Percentiles rank a stretch among this genome's conserved stretches.
Conservation (phyloP, 2,329 filamentous ascomycete genomes). For the Talaromyces sp. region DNA sequence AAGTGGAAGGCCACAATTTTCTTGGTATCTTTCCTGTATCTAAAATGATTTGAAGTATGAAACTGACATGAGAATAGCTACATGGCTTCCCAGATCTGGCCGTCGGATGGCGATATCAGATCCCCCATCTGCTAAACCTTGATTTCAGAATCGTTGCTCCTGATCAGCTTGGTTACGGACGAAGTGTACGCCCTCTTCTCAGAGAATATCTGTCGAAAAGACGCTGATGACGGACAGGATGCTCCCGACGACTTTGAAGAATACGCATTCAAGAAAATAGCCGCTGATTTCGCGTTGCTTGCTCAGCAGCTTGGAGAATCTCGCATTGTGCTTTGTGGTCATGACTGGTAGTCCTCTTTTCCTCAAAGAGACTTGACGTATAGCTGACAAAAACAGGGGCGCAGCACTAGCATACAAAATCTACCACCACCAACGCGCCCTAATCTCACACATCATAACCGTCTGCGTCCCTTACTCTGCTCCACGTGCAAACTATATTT, state of each 20-base stretch:
- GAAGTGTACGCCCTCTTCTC: constrained; percentile 52
- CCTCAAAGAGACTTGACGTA: too few species aligned
- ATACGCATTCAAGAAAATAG: constrained; percentile 70
- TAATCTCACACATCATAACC: constrained; percentile 72
- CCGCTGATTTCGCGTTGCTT: constrained; percentile 72
- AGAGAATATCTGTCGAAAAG: not conserved
- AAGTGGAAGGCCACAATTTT: constrained; percentile 53
- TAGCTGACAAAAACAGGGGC: constrained; percentile 51
- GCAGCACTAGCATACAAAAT: constrained; percentile 72
- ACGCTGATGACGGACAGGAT: constrained; percentile 31
- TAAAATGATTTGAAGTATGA: not conserved
- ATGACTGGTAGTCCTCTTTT: constrained; percentile 64
- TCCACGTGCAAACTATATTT: constrained; percentile 52
- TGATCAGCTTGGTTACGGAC: constrained; percentile 82
- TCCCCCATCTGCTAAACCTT: constrained; percentile 68
- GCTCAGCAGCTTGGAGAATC: constrained; percentile 55
- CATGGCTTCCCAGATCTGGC: constrained; percentile 82
- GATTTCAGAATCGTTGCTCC: constrained; percentile 77
- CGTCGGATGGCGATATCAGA: constrained; percentile 85
- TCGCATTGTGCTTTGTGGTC: constrained; percentile 76
- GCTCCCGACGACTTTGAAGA: constrained; percentile 59
- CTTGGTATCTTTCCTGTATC: constrained; percentile 37
- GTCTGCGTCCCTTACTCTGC: constrained; percentile 72
- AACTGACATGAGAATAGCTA: constrained; percentile 40
- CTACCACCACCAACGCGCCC: constrained; percentile 67